Percentiles rank a stretch among this genome's conserved stretches.
These are phyloP conservation scores for Purshia tridentata DNA, from an alignment of 306 rosid species.

Conservation along the genomic window DNA sequence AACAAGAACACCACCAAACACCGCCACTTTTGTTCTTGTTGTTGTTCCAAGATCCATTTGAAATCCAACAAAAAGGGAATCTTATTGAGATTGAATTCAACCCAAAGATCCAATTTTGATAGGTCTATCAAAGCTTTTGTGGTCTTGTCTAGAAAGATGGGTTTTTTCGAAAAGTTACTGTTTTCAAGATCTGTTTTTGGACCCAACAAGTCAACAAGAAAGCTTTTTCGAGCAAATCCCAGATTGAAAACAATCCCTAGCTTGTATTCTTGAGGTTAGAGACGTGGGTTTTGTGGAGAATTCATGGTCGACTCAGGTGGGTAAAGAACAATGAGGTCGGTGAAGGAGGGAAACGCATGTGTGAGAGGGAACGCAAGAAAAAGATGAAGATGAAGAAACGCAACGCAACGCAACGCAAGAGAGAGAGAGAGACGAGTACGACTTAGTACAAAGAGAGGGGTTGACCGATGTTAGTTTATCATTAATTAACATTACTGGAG, in stretches of 20 bases:
- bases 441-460: too few relatives aligned
- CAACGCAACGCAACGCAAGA: constrained; percentile 1
- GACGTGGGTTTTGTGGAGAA: neutral
- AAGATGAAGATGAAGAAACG: neutral
- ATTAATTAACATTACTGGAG: too few relatives aligned
- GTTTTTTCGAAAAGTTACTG: neutral
- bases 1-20: constrained; percentile 18
- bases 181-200: constrained; percentile 3
- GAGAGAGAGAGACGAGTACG: neutral
- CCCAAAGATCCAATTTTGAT: neutral
- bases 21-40: constrained; percentile 7
- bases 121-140: neutral
- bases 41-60: constrained; percentile 47
- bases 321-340: constrained; percentile 17
- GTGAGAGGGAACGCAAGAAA: neutral
- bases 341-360: constrained; percentile 26
- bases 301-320: constrained; percentile 28
- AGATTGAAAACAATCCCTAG: neutral
- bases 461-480: too few relatives aligned
- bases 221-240: neutral
- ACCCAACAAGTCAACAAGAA: neutral
- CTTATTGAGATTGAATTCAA: neutral
- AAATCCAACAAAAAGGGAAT: neutral
- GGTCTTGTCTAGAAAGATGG: neutral
- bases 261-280: neutral